These are phyloP conservation scores for Stagonosporopsis cucurbitacearum DNA, from an alignment of 2,329 filamentous ascomycete genomes.

Conservation along the genomic window DNA sequence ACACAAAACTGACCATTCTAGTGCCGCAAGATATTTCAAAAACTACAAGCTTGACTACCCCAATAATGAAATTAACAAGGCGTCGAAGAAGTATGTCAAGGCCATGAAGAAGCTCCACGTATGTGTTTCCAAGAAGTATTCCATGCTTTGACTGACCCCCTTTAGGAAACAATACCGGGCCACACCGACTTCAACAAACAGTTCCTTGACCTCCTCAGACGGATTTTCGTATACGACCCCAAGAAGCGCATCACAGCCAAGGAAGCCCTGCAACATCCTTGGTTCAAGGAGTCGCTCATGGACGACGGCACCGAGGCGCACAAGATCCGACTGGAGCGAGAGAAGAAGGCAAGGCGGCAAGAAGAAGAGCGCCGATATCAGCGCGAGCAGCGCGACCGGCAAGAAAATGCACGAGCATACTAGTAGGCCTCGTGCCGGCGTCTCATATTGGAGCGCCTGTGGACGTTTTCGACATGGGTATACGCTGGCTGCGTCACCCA, in stretches of 20 bases:
- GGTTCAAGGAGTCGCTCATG: conserved; percentile 69
- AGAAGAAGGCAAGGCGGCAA: conserved; percentile 44
- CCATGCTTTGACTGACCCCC: conserved; percentile 17
- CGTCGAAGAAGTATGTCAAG: conserved; percentile 70
- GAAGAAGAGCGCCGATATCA: conserved; percentile 44
- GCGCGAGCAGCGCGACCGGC: conserved; percentile 29
- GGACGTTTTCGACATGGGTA: conserved; percentile 15
- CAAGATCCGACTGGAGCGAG: conserved; percentile 59
- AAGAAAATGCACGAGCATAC: conserved; percentile 22
- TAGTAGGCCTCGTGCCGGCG: conserved; percentile 15
- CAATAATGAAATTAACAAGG: conserved; percentile 66
- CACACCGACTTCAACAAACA: conserved; percentile 66
- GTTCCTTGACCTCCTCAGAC: conserved; percentile 67
- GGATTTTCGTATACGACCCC: conserved; percentile 72
- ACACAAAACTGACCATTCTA: conserved; percentile 41
- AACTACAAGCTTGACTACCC: conserved; percentile 67
- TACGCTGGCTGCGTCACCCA: conserved; percentile 14
- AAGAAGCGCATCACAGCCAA: conserved; percentile 70
- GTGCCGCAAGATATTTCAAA: conserved; percentile 59
- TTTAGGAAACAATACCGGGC: conserved; percentile 67
- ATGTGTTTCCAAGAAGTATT: conserved; percentile 36
- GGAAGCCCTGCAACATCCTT: conserved; percentile 69
- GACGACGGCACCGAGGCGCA: conserved; percentile 71
- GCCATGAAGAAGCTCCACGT: conserved; percentile 70
- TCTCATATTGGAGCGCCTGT: conserved; percentile 17